Conservation (phyloP, 129 eudicot species). For the Artemisia tridentata region DNA sequence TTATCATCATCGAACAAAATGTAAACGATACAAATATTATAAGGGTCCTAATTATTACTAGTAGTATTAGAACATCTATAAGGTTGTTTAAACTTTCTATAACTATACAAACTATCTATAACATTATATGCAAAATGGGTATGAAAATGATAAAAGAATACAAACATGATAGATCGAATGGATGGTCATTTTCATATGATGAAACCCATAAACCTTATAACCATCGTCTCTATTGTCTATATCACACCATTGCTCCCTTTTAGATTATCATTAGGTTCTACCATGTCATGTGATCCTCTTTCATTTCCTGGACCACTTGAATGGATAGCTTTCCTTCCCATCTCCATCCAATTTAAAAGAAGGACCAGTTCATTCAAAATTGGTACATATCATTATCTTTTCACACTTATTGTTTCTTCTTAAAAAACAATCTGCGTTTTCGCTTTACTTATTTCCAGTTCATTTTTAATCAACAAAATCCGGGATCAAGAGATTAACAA, state of each 20-base stretch:
- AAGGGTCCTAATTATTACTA: too few relatives aligned
- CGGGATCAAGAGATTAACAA: too few relatives aligned
- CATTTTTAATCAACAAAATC: too few relatives aligned
- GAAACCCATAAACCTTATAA: slow-evolving; percentile 14
- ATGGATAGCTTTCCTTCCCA: neutral
- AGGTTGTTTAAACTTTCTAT: too few relatives aligned
- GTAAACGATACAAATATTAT: too few relatives aligned
- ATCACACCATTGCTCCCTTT: slow-evolving; percentile 1
- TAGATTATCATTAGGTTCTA: neutral
- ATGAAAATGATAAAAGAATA: neutral
- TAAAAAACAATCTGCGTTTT: too few relatives aligned
- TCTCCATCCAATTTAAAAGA: too few relatives aligned
- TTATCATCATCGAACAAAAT: too few relatives aligned
- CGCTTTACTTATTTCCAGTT: too few relatives aligned
- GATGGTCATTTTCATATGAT: slow-evolving; percentile 27
- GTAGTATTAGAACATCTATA: too few relatives aligned
- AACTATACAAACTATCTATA: neutral
- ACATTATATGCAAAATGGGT: neutral
- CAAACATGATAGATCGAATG: neutral
- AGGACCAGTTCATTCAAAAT: neutral
- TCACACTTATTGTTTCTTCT: too few relatives aligned
- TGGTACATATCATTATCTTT: too few relatives aligned
- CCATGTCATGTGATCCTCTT: slow-evolving; percentile 17
- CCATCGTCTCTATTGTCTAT: slow-evolving; percentile 15
- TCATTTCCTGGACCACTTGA: slow-evolving; percentile 28